Conservation (phyloP, 768 basidiomycete genomes). For the Sporobolomyces phaffii region DNA sequence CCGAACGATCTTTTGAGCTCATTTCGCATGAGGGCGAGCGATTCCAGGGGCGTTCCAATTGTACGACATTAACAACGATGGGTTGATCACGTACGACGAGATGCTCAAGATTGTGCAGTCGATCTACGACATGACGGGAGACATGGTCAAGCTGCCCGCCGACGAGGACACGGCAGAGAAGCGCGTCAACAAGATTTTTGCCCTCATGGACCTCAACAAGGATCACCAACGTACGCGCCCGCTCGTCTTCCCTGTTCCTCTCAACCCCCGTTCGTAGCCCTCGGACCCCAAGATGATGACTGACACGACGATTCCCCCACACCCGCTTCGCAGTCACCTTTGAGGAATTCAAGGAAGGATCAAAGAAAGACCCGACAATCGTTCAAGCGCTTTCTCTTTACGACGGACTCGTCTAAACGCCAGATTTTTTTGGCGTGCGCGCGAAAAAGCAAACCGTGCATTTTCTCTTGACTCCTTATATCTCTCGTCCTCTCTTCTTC, state of each 20-base stretch:
- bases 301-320: too few relatives aligned
- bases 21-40: too few relatives aligned
- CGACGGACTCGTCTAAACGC: conserved; percentile 83
- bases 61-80: conserved; percentile 98
- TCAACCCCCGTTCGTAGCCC: neutral
- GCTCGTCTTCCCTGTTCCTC: neutral
- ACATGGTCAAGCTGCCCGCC: conserved; percentile 96
- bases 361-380: conserved; percentile 97
- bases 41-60: conserved; percentile 99
- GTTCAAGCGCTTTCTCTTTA: conserved; percentile 96
- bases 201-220: conserved; percentile 93
- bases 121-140: conserved; percentile 99
- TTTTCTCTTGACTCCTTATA: too few relatives aligned
- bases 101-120: conserved; percentile 97
- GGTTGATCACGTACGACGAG: conserved; percentile 95
- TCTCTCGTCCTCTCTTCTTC: too few relatives aligned
- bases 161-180: conserved; percentile 99
- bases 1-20: too few relatives aligned
- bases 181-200: conserved; percentile 99
- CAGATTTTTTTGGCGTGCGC: too few relatives aligned
- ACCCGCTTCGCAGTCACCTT: conserved; percentile 62
- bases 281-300: neutral
- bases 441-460: too few relatives aligned
- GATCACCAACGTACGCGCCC: conserved; percentile 54
- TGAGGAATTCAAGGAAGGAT: conserved; percentile 96